Base-by-base conservation (phyloP, 768 basidiomycete species). In the Lanmaoa rubissima region DNA sequence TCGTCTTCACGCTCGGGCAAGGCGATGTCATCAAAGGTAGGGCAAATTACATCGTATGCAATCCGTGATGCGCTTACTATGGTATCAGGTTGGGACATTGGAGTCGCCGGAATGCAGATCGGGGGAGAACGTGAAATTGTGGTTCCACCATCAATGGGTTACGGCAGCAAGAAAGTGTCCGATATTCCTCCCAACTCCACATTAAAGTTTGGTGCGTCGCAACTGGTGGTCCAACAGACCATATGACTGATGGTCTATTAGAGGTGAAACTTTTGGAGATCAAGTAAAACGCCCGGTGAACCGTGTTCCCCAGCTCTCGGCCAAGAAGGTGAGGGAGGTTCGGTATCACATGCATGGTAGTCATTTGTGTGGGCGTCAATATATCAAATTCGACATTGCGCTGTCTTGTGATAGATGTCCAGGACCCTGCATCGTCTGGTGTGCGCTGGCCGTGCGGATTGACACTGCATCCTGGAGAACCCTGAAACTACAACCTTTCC, bases 1-100 rank as follows among this genome's bases (percentile, higher is more conserved):
- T 94, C 73, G 73, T 75, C 42, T 94, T 94, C 81, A 80, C 74
- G 32, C 79, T 98, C 24, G 96, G 95, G 38, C 77, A 82, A 56
- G 92, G 92, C 26, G 88, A 96, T 69, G 96, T 98, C 51, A 97
- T 98, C 74, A 92, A 93, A 78, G 90, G 88, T 86, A 55, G 45
- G 75, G 58, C 34, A 43, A 40, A 46, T 42, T 19, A 19, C 6
- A 13, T 59, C 32, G 32, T 24, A 16, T 28, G 16, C 53, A 34
- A 45, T 8, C 19, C 19, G 5, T 35, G 17, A 39, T 56, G 19
- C 11, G 40, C 51, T 67, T 13, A 61, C 48, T 39, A 16, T 51
- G 12, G 45, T 17, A 31, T 26, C 55, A 88, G 86, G 90, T 45
- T 97, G 95, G 94, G 96, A 98, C 64, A 78, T 91, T 66, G 96